A percentile compares a stretch with the other conserved stretches of the same genome.
These are phyloP conservation scores for Leccinum variicolor DNA, from an alignment of 768 basidiomycete species.

Conservation along the genomic window DNA sequence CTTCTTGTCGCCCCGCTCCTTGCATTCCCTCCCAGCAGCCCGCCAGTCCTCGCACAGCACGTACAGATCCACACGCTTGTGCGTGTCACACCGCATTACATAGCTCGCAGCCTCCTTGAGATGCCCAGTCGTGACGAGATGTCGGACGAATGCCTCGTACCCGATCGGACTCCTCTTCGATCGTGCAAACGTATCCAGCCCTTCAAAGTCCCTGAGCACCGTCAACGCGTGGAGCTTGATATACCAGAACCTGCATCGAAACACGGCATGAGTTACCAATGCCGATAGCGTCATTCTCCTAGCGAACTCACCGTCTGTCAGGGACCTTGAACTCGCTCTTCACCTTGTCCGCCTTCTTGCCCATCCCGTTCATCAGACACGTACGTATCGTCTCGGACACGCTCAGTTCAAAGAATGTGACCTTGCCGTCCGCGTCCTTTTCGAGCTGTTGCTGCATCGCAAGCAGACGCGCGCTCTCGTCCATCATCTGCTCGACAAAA, in stretches of 20 bases:
- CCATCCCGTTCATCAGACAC: constrained; percentile 74
- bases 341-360: constrained; percentile 86
- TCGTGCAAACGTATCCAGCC: constrained; percentile 79
- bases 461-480: constrained; percentile 78
- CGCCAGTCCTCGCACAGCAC: constrained; percentile 90
- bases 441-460: constrained; percentile 83
- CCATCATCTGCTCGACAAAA: constrained; percentile 70
- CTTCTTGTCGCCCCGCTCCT: constrained; percentile 81
- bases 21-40: constrained; percentile 83
- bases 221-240: constrained; percentile 83
- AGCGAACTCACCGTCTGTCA: constrained; percentile 74
- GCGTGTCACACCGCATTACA: constrained; percentile 81
- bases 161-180: constrained; percentile 93
- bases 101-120: constrained; percentile 72
- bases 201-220: constrained; percentile 79
- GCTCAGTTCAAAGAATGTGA: constrained; percentile 77
- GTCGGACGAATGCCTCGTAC: constrained; percentile 85
- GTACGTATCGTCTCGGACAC: constrained; percentile 82
- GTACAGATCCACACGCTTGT: constrained; percentile 81
- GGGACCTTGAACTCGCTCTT: constrained; percentile 90
- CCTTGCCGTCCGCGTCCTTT: constrained; percentile 75
- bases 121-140: constrained; percentile 73
- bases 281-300: background rate
- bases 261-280: background rate
- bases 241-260: constrained; percentile 78